Conservation (phyloP, 345 rosid genomes). For the Populus ilicifolia region DNA sequence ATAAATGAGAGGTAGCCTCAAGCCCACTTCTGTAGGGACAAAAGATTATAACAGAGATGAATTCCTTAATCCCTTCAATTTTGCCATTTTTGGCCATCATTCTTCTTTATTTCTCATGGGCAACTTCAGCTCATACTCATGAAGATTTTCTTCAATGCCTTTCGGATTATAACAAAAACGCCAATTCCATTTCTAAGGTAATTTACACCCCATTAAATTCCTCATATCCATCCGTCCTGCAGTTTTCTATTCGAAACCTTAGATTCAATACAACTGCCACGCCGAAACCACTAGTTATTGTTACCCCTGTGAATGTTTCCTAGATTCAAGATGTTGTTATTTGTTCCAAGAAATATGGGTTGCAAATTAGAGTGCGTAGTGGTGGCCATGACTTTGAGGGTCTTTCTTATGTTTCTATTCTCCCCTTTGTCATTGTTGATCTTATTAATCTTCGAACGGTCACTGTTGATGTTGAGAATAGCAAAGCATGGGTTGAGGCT, state of each 20-base stretch:
- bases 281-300: slow-evolving; percentile 15
- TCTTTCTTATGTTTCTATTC: slow-evolving; percentile 10
- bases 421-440: not conserved
- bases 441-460: not conserved
- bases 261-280: slow-evolving; percentile 5
- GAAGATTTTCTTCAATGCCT: slow-evolving; percentile 11
- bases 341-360: not conserved
- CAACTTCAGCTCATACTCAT: slow-evolving; percentile 6
- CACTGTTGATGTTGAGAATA: not conserved
- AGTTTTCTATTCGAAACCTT: slow-evolving; percentile 7
- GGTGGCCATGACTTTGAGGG: slow-evolving; percentile 20
- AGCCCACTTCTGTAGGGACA: not conserved
- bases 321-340: slow-evolving; percentile 2
- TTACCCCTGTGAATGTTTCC: slow-evolving; percentile 1
- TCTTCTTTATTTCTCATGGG: not conserved
- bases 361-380: slow-evolving; percentile 22
- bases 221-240: slow-evolving; percentile 4
- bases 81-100: not conserved
- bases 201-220: slow-evolving; percentile 13
- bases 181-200: slow-evolving; percentile 4
- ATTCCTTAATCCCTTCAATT: not conserved
- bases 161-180: not conserved
- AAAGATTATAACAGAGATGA: not conserved
- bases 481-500: slow-evolving; percentile 14
- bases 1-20: not conserved